Conservation (phyloP, 768 basidiomycete species). For the Serendipita sp. region DNA sequence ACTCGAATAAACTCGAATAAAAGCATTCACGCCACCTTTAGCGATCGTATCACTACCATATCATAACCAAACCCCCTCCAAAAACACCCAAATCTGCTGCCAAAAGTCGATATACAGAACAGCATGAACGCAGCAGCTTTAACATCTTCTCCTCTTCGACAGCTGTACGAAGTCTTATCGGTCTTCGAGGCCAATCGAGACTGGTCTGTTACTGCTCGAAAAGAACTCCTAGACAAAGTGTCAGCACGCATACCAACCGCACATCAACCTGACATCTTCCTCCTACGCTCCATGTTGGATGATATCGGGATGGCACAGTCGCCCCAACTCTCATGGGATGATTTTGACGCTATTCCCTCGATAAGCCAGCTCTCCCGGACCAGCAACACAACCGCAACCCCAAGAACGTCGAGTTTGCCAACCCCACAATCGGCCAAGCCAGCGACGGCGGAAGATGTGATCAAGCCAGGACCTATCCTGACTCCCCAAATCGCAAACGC, state of each 20-base stretch:
- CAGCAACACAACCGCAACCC: neutral
- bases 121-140: neutral
- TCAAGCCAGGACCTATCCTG: neutral
- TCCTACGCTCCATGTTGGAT: neutral
- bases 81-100: too few species aligned
- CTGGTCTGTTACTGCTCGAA: neutral
- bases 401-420: neutral
- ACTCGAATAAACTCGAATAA: too few species aligned
- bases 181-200: slow-evolving; percentile 1
- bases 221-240: neutral
- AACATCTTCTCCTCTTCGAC: slow-evolving; percentile 1
- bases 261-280: slow-evolving; percentile 1
- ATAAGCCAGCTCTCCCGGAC: neutral
- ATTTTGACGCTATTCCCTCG: neutral
- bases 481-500: neutral
- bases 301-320: neutral
- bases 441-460: neutral
- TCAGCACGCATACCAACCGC: neutral
- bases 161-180: neutral
- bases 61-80: too few species aligned
- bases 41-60: too few species aligned
- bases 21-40: too few species aligned
- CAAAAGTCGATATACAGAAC: too few species aligned
- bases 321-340: neutral
- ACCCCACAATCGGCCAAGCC: neutral